Percentiles rank a stretch among this genome's conserved stretches.
Evolutionary conservation across 306 rosid species (phyloP).

Genomic region (Quercus cerris): DNA sequence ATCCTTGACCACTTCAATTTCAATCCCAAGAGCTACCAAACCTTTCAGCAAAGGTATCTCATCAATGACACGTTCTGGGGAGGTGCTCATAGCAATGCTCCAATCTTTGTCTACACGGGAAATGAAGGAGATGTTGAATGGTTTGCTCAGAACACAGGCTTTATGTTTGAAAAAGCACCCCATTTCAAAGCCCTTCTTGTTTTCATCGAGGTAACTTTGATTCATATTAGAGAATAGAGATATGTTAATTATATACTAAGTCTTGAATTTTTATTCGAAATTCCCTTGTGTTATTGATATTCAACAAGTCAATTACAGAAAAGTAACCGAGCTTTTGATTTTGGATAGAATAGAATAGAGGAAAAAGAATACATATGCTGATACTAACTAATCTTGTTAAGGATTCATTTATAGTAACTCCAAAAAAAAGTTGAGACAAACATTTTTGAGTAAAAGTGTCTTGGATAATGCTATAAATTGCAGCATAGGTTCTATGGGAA

Average conservation of each 20-base stretch:
- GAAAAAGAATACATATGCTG: too few relatives aligned
- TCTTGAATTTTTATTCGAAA: too few relatives aligned
- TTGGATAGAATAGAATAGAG: too few relatives aligned
- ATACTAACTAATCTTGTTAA: background rate
- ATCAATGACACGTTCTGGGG: constrained; percentile 82
- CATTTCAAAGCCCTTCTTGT: constrained; percentile 70
- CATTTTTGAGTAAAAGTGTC: background rate
- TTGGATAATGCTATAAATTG: constrained; percentile 5
- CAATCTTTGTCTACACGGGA: constrained; percentile 92
- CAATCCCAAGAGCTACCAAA: constrained; percentile 58
- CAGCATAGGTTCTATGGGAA: constrained; percentile 95
- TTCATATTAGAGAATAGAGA: background rate
- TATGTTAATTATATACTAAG: background rate
- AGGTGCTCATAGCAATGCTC: constrained; percentile 60
- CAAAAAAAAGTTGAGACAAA: too few relatives aligned
- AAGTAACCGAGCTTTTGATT: too few relatives aligned
- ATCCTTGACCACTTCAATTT: constrained; percentile 83
- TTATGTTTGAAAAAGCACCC: constrained; percentile 67
- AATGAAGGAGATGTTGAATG: constrained; percentile 86
- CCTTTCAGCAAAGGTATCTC: constrained; percentile 77
- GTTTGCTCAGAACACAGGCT: constrained; percentile 84
- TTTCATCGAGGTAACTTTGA: constrained; percentile 68
- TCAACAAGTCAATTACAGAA: too few relatives aligned
- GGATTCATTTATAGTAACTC: too few relatives aligned
- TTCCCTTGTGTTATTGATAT: too few relatives aligned